Evolutionary conservation across 2,329 filamentous ascomycete genomes (phyloP).

Genomic region (Aspergillus piperis): DNA sequence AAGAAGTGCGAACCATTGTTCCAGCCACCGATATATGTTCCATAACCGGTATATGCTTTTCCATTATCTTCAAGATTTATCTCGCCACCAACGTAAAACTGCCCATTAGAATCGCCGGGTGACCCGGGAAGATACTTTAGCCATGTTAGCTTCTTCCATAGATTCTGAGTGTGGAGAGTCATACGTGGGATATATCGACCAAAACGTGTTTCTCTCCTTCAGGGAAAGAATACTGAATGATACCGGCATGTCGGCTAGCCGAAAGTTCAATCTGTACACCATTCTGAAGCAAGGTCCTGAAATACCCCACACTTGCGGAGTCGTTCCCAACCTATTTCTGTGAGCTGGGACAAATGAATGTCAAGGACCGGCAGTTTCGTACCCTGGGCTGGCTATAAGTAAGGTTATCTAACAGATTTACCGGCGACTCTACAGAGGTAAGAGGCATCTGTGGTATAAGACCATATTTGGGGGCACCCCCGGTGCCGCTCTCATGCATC

Average conservation of each 20-base stretch:
- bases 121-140: conserved; percentile 52
- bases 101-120: conserved; percentile 39
- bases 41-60: conserved; percentile 49
- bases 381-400: conserved; percentile 59
- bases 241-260: conserved; percentile 61
- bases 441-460: conserved; percentile 40
- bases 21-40: conserved; percentile 51
- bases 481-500: conserved; percentile 54
- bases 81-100: conserved; percentile 47
- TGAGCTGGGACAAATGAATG: background rate
- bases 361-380: conserved; percentile 28
- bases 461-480: conserved; percentile 46
- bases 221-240: conserved; percentile 67
- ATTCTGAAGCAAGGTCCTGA: conserved; percentile 59
- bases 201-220: conserved; percentile 59
- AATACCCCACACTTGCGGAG: conserved; percentile 63
- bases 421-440: conserved; percentile 36
- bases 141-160: conserved; percentile 8
- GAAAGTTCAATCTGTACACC: conserved; percentile 67
- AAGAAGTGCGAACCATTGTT: conserved; percentile 34
- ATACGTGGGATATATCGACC: conserved; percentile 57
- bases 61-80: conserved; percentile 42
- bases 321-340: conserved; percentile 46
- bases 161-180: background rate
- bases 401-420: conserved; percentile 47